Evolutionary conservation across 2,329 filamentous ascomycete genomes (phyloP), one percentile per base, ranked within the genome.

Genomic region (Talaromyces rugulosus): DNA sequence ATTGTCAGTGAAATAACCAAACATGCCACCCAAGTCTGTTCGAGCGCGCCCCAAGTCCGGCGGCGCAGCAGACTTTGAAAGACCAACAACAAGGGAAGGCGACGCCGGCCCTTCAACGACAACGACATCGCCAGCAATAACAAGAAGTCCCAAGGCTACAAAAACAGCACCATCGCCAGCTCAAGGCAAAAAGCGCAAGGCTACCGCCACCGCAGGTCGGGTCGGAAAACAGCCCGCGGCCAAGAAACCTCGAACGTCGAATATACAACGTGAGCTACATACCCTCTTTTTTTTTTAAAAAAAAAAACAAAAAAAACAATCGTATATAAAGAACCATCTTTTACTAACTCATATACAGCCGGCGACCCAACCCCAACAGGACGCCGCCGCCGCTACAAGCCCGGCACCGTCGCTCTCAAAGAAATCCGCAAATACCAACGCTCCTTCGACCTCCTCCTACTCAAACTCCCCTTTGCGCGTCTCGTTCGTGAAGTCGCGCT

Each of bases 341-440:
- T 12, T 53, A 53, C 42, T 42, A 62, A 28, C 23, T 56, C 55
- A 57, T 44, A 61, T 30, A 66, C 1, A 92, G 89, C 89, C 69
- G 90, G 90, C 63, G 89, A 92, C 69, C 89, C 90, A 33, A 78
- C 90, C 53, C 89, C 89, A 1, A 80, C 83, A 62, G 82, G 83
- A 66, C 85, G 83, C 66, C 70, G 70, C 34, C 84, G 84, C 66
- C 85, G 90, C 67, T 92, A 91, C 72, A 85, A 81, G 61, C 90
- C 90, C 1, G 92, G 92, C 72, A 97, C 93, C 51, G 84, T 91
- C 67, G 94, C 95, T 59, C 84, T 98, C 60, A 89, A 90, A 77
- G 94, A 98, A 80, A 98, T 98, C 76, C 85, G 93, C 75, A 87
- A 86, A 71, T 96, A 96, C 76, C 95, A 98, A 79, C 90, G 88